These are phyloP conservation scores for Aspergillus sp. DNA, from an alignment of 2,329 filamentous ascomycete species.

Conservation along the genomic window DNA sequence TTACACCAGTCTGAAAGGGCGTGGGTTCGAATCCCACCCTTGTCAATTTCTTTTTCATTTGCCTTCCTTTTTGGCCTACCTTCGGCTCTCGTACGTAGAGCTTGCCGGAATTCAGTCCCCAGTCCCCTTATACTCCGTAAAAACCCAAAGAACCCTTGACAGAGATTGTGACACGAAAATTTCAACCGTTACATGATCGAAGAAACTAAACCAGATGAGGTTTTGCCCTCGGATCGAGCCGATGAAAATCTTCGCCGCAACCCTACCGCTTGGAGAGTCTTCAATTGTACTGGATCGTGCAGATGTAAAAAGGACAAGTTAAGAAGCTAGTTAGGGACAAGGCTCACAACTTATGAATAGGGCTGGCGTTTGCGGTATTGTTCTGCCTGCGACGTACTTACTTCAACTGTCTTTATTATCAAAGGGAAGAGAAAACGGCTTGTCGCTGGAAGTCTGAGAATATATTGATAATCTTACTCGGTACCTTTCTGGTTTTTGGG, in stretches of 20 bases:
- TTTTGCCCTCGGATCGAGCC: background rate
- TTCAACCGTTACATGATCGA: background rate
- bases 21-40: no score
- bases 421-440: background rate
- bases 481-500: no score
- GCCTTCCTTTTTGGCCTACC: no score
- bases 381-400: background rate
- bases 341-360: background rate
- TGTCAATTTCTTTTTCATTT: no score
- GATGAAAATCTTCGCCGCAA: background rate
- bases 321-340: background rate
- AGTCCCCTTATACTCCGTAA: no score
- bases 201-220: background rate
- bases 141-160: background rate
- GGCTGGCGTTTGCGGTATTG: background rate
- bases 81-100: no score
- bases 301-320: background rate
- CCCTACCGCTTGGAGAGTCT: background rate
- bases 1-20: no score
- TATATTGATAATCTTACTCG: background rate
- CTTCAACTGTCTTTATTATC: background rate
- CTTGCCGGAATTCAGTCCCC: no score
- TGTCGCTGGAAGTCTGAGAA: background rate
- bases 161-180: background rate
- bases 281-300: background rate